phyloP scores from a whole-genome alignment of 108 stramenopile genomes.

The Mediolabrus comicus region DNA sequence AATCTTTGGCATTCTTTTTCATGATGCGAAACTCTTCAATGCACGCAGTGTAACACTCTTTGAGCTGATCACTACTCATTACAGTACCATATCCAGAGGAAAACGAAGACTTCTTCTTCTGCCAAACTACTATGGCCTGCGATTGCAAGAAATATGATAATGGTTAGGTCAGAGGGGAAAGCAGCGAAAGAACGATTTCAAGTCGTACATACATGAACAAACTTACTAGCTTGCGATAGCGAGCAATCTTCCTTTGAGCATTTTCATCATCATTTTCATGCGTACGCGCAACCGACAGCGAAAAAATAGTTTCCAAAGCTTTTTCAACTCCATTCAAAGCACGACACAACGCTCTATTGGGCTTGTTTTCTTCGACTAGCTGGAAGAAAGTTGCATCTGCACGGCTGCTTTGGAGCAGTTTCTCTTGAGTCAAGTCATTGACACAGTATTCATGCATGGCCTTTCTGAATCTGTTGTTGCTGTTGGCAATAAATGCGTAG shows the following conservation, averaged over 20 bases:
- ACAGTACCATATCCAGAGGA: not conserved
- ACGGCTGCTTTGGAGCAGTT: conserved; percentile 13
- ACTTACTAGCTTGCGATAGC: conserved; percentile 31
- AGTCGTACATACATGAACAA: not conserved
- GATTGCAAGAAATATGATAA: too few relatives aligned
- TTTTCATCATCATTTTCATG: not conserved
- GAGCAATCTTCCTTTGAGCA: conserved; percentile 11
- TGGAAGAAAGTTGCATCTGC: conserved; percentile 27
- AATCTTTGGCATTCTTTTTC: conserved; percentile 43
- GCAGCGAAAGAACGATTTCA: not conserved
- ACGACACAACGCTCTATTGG: conserved; percentile 23
- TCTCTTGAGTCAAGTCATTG: conserved; percentile 14
- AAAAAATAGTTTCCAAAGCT: conserved; percentile 22
- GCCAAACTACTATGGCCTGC: not conserved
- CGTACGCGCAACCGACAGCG: conserved; percentile 24
- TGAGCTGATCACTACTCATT: not conserved
- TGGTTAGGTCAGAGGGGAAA: too few relatives aligned
- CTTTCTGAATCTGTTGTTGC: conserved; percentile 23
- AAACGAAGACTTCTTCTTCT: not conserved
- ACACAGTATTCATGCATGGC: conserved; percentile 36
- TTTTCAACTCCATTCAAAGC: conserved; percentile 9
- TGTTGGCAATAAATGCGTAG: conserved; percentile 17
- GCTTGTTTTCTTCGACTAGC: conserved; percentile 21
- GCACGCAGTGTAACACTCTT: not conserved
- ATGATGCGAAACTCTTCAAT: conserved; percentile 20